Conservation (phyloP, 2,329 filamentous ascomycete genomes). For the Aspergillus sclerotialis region DNA sequence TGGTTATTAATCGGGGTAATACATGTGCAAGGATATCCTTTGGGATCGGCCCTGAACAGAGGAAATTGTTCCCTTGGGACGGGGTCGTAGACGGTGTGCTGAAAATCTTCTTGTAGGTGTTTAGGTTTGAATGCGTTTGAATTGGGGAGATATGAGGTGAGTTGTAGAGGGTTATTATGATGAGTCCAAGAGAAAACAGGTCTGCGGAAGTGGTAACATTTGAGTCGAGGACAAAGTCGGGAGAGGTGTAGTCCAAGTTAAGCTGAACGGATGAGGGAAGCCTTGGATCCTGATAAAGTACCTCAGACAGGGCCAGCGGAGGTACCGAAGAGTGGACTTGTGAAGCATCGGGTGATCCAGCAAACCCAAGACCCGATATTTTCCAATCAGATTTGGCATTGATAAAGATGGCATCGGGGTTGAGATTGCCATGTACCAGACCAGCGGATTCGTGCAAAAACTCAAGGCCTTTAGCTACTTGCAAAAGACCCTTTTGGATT, state of each 20-base stretch:
- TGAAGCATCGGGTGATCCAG: conserved; percentile 70
- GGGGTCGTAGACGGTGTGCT: conserved; percentile 71
- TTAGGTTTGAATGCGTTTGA: conserved; percentile 70
- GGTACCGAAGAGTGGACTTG: conserved; percentile 68
- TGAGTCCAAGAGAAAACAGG: conserved; percentile 85
- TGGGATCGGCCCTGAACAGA: conserved; percentile 72
- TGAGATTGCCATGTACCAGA: conserved; percentile 88
- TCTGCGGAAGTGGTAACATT: conserved; percentile 79
- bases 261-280: conserved; percentile 78
- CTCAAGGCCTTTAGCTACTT: conserved; percentile 88
- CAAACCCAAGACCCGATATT: conserved; percentile 88
- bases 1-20: conserved; percentile 76
- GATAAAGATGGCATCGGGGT: conserved; percentile 85
- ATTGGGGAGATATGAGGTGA: conserved; percentile 86
- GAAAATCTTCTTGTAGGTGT: conserved; percentile 79
- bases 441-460: conserved; percentile 94
- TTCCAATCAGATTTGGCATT: conserved; percentile 99
- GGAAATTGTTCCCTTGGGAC: conserved; percentile 72
- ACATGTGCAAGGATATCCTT: conserved; percentile 69
- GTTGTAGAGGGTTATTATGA: conserved; percentile 88
- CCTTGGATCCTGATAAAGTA: conserved; percentile 75
- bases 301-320: conserved; percentile 75
- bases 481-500: conserved; percentile 90
- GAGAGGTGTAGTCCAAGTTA: conserved; percentile 86
- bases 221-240: conserved; percentile 88